Evolutionary conservation across 2,329 filamentous ascomycete genomes (phyloP), one percentile per base, ranked within the genome.

Genomic region (Mollisia scopiformis): DNA sequence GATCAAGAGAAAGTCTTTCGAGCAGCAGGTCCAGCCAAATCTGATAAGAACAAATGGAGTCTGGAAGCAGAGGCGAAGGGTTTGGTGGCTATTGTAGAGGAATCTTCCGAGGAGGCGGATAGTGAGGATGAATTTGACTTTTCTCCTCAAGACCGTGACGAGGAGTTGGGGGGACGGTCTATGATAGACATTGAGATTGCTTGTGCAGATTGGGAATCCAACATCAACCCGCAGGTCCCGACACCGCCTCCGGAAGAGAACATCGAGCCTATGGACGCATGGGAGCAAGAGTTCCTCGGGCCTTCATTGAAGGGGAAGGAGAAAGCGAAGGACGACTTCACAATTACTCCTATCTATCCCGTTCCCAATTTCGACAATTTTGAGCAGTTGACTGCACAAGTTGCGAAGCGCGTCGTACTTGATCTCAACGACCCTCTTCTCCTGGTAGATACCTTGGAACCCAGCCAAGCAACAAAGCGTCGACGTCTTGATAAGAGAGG

Each of bases 361-460:
- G 82, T 90, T 2, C 89, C 90, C 1, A 87, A 88, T 3, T 88
- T 97, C 67, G 91, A 96, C 71, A 86, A 96, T 64, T 95, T 93
- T 16, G 88, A 93, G 69, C 82, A 85, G 59, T 84, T 87, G 5
- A 93, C 91, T 1, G 82, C 88, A 14, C 86, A 86, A 66, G 83
- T 93, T 46, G 88, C 91, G 2, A 93, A 92, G 75, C 88, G 88
- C 47, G 89, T 97, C 25, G 85, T 88, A 1, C 82, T 99, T 55
- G 93, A 98, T 70, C 84, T 95, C 75, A 93, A 93, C 68, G 95
- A 99, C 72, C 91, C 93, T 1, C 84, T 92, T 69, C 85, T 99
- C 4, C 84, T 99, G 2, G 81, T 98, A 21, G 92, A 97, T 70
- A 86, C 93, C 46, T 84, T 87, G 50, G 87, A 92, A 47, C 82